Evolutionary conservation across 2,329 filamentous ascomycete species (phyloP).

Genomic region (Teratosphaeria destructans): DNA sequence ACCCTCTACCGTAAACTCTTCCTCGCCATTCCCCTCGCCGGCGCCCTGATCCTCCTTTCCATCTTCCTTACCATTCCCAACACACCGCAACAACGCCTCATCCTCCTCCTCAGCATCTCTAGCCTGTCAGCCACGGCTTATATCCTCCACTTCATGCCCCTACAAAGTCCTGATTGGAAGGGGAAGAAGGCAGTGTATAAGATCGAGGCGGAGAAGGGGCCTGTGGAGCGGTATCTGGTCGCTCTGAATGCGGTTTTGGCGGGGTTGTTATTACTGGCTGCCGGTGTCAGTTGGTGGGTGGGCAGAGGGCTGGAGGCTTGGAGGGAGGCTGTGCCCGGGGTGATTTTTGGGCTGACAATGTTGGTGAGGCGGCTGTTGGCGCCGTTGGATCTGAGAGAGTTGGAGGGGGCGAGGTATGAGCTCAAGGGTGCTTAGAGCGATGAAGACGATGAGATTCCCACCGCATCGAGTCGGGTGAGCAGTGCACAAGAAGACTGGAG

Average conservation of each 20-base stretch:
- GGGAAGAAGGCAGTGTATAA: constrained; percentile 21
- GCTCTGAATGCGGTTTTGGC: constrained; percentile 51
- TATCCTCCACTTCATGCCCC: constrained; percentile 39
- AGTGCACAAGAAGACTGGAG: too few relatives aligned
- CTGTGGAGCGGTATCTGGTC: constrained; percentile 50
- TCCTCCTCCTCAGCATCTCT: constrained; percentile 49
- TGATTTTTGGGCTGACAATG: constrained; percentile 52
- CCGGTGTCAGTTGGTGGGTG: constrained; percentile 30
- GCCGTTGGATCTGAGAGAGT: constrained; percentile 57
- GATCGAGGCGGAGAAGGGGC: constrained; percentile 25
- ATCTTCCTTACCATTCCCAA: constrained; percentile 33
- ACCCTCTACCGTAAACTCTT: constrained; percentile 36
- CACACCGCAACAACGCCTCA: constrained; percentile 30
- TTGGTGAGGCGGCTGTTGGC: constrained; percentile 56
- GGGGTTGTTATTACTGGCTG: constrained; percentile 39
- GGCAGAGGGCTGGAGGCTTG: constrained; percentile 18
- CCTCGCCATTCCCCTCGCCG: constrained; percentile 48
- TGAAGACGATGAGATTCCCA: neutral
- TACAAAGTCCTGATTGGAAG: constrained; percentile 37
- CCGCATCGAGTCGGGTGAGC: too few relatives aligned
- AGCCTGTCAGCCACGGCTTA: constrained; percentile 55
- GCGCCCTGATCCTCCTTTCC: constrained; percentile 45
- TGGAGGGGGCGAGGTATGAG: constrained; percentile 52
- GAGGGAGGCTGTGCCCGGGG: constrained; percentile 31
- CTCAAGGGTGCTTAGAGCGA: constrained; percentile 55